phyloP scores from a whole-genome alignment of 108 stramenopile species.

The Skeletonema menzelii region DNA sequence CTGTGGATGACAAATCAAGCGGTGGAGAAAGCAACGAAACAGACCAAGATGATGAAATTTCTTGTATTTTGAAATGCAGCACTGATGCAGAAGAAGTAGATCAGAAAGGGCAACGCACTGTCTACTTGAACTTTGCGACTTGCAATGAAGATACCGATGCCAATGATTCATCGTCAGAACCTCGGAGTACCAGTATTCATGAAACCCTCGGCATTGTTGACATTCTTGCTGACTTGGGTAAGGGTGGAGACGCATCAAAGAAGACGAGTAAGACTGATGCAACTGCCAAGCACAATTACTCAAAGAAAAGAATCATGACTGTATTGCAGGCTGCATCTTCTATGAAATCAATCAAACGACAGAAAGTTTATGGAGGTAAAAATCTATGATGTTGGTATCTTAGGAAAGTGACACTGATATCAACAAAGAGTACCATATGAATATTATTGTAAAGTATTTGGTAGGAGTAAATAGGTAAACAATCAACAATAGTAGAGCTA shows the following conservation, averaged over 20 bases:
- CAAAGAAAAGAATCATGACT: background rate
- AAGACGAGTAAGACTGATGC: background rate
- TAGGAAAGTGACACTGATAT: too few species aligned
- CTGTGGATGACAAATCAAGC: background rate
- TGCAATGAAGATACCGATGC: background rate
- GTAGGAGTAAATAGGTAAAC: too few species aligned
- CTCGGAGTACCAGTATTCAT: background rate
- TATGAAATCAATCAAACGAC: background rate
- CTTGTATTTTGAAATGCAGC: background rate
- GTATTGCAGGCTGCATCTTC: background rate
- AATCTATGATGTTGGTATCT: too few species aligned
- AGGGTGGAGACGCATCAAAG: background rate
- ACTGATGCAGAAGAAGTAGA: background rate
- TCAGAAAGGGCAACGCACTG: background rate
- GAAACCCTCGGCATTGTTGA: too few species aligned
- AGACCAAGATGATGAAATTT: background rate
- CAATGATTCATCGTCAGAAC: background rate
- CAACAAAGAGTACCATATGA: too few species aligned
- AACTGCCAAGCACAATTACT: background rate
- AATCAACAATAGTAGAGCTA: too few species aligned
- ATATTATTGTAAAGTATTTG: too few species aligned
- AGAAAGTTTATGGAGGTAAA: too few species aligned
- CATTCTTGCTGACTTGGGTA: too few species aligned
- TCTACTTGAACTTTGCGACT: background rate
- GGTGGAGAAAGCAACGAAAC: background rate